These are phyloP conservation scores for Trichoderma erinaceum DNA, from an alignment of 495 filamentous ascomycete species.

Conservation along the genomic window DNA sequence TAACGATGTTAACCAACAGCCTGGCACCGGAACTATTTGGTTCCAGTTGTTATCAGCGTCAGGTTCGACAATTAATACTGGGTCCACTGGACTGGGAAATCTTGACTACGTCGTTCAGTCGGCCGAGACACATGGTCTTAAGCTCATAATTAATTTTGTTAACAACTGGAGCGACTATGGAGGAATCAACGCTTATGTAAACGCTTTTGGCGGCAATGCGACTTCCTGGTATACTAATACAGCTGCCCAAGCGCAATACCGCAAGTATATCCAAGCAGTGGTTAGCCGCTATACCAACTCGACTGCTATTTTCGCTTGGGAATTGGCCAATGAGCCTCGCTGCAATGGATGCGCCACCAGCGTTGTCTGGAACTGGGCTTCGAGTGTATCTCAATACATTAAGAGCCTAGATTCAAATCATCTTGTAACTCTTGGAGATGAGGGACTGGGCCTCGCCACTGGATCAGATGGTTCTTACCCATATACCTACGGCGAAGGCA, in stretches of 20 bases:
- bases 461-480: slow-evolving; percentile 43
- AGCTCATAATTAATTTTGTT: slow-evolving; percentile 53
- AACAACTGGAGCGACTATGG: slow-evolving; percentile 59
- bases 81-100: slow-evolving; percentile 57
- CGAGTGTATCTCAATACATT: slow-evolving; percentile 54
- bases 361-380: slow-evolving; percentile 57
- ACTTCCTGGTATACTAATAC: slow-evolving; percentile 52
- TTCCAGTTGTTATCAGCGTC: slow-evolving; percentile 53
- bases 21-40: slow-evolving; percentile 46
- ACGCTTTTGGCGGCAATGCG: slow-evolving; percentile 52
- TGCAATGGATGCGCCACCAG: slow-evolving; percentile 55
- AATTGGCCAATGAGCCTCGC: slow-evolving; percentile 64
- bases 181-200: slow-evolving; percentile 58
- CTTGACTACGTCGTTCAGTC: slow-evolving; percentile 52
- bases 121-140: slow-evolving; percentile 49
- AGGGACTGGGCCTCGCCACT: slow-evolving; percentile 40
- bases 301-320: slow-evolving; percentile 62
- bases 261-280: slow-evolving; percentile 56
- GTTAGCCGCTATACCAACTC: slow-evolving; percentile 53
- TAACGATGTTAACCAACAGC: slow-evolving; percentile 47
- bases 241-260: slow-evolving; percentile 52
- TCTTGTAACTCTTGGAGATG: slow-evolving; percentile 64
- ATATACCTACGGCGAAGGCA: slow-evolving; percentile 50
- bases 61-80: slow-evolving; percentile 59
- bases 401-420: slow-evolving; percentile 57